Evolutionary conservation across 345 rosid species (phyloP).

Genomic region (Populus davidiana): DNA sequence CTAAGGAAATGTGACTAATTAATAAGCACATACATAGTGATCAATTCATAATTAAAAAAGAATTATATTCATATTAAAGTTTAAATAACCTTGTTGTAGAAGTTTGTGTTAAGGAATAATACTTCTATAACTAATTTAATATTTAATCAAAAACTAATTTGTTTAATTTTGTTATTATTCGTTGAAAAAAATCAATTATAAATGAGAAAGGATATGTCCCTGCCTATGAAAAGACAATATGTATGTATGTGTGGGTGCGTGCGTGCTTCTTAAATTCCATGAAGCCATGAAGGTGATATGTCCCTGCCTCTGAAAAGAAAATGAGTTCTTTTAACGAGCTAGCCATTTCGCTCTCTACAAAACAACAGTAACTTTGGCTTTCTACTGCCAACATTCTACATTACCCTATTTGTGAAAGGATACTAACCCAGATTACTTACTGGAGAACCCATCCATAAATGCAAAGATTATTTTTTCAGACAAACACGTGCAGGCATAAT

Average conservation of each 20-base stretch:
- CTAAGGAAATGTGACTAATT: no score
- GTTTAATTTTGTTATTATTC: no score
- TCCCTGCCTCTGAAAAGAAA: neutral
- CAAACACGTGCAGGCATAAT: conserved; percentile 4
- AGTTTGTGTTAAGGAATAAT: no score
- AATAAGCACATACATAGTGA: no score
- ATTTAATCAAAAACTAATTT: no score
- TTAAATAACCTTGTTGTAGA: no score
- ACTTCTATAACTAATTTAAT: no score
- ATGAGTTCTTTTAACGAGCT: neutral
- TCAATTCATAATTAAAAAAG: no score
- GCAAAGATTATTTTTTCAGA: neutral
- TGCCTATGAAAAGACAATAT: neutral
- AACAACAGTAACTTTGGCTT: neutral
- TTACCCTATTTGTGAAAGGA: neutral
- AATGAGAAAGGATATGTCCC: neutral
- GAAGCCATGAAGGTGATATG: neutral
- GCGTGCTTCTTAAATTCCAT: neutral
- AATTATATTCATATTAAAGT: no score
- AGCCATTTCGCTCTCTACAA: neutral
- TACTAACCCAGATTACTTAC: neutral
- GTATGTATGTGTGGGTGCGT: no score
- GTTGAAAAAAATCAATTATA: no score
- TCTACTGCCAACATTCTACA: neutral
- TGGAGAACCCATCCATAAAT: neutral